Conservation (phyloP, 345 rosid genomes). For the Salix arbutifolia region DNA sequence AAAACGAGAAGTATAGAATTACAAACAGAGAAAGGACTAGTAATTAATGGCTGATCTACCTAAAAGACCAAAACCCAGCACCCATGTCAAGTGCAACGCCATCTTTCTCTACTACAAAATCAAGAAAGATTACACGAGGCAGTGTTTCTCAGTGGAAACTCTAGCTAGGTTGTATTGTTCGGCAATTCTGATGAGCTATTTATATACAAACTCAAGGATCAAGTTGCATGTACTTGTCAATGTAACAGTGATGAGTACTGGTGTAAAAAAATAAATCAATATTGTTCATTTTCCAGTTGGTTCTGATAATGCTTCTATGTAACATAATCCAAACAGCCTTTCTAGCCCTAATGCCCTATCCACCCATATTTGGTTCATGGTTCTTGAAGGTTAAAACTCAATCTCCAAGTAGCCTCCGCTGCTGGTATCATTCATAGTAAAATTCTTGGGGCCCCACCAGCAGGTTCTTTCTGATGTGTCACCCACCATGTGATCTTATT, state of each 20-base stretch:
- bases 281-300: constrained; percentile 39
- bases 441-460: constrained; percentile 26
- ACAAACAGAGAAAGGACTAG: not conserved
- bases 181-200: constrained; percentile 8
- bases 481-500: constrained; percentile 60
- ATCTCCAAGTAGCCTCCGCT: constrained; percentile 9
- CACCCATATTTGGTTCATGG: constrained; percentile 9
- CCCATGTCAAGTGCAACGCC: constrained; percentile 17
- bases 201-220: constrained; percentile 36
- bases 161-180: not conserved
- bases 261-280: not conserved
- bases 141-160: not conserved
- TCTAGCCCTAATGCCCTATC: constrained; percentile 22
- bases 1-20: not conserved
- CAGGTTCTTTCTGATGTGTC: constrained; percentile 60
- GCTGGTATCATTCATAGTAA: constrained; percentile 35
- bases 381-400: not conserved
- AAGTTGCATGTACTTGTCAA: constrained; percentile 26
- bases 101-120: not conserved
- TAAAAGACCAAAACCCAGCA: constrained; percentile 22
- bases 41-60: constrained; percentile 7
- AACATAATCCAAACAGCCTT: constrained; percentile 20
- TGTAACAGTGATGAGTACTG: constrained; percentile 11
- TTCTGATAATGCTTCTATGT: constrained; percentile 2
- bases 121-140: not conserved